Base-by-base conservation (phyloP, 2,329 filamentous ascomycete species). In the Diplodia intermedia region DNA sequence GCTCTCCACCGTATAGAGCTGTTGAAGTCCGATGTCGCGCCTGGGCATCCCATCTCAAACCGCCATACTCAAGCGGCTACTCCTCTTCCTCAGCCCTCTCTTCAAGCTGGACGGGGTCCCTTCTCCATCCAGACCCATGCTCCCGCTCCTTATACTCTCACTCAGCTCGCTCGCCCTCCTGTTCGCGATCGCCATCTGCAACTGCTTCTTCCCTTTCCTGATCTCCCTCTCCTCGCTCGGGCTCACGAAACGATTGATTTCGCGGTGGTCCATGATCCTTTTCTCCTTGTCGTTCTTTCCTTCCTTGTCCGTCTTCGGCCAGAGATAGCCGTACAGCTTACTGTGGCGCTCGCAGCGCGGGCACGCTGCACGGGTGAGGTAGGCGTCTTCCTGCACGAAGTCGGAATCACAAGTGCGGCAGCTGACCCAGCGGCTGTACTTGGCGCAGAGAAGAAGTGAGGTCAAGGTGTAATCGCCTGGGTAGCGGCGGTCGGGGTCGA, bases 301-400 rank as follows among this genome's bases (percentile, higher is more conserved):
- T 31, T 90, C 88, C 70, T 86, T 90, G 69, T 97, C 91, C 0
- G 95, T 98, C 82, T 99, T 97, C 6, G 95, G 95, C 95, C 95
- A 99, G 68, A 91, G 85, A 75, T 91, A 97, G 0, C 96, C 96
- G 77, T 98, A 99, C 0, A 99, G 82, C 81, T 97, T 98, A 18
- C 92, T 96, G 76, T 99, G 95, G 0, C 95, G 88, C 81, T 99
- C 95, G 78, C 95, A 99, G 7, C 95, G 88, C 4, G 93, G 94
- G 77, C 95, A 99, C 18, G 92, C 90, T 60, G 91, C 89, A 65
- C 90, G 88, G 1, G 94, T 97, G 71, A 90, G 90, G 77, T 97
- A 97, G 0, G 92, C 93, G 71, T 98, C 91, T 50, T 88, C 86
- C 78, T 98, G 94, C 6, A 98, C 90, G 76, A 98, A 99, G 69